Conservation (phyloP, 768 basidiomycete genomes). For the Udeniomyces megalosporus region DNA sequence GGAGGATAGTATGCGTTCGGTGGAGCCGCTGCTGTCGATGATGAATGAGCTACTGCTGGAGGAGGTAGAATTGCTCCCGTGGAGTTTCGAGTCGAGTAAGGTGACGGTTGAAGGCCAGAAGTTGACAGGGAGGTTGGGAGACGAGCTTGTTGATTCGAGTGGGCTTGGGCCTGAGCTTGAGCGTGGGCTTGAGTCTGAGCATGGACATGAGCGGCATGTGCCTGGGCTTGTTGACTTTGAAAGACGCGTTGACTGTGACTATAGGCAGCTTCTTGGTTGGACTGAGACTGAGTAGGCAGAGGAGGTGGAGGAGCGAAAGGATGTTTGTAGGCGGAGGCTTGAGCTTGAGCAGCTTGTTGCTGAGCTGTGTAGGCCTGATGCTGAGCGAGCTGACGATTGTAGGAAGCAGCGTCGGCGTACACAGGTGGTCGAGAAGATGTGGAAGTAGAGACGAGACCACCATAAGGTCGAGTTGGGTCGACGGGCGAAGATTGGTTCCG, state of each 20-base stretch:
- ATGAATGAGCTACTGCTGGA: constrained; percentile 10
- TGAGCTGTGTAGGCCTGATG: constrained; percentile 87
- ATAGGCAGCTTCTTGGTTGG: not conserved
- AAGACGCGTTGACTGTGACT: too few species aligned
- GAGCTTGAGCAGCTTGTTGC: constrained; percentile 46
- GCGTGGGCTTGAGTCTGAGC: constrained; percentile 13
- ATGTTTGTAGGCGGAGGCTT: constrained; percentile 43
- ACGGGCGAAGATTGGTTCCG: constrained; percentile 15
- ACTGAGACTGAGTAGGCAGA: constrained; percentile 17
- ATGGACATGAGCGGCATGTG: constrained; percentile 15
- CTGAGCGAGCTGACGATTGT: constrained; percentile 85
- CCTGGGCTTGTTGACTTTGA: constrained; percentile 22
- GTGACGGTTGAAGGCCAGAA: not conserved
- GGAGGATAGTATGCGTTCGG: constrained; percentile 44
- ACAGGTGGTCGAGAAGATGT: constrained; percentile 53
- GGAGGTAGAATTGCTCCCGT: constrained; percentile 12
- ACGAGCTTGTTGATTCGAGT: constrained; percentile 1
- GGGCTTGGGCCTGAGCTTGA: constrained; percentile 15
- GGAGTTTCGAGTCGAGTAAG: constrained; percentile 11
- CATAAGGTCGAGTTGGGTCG: constrained; percentile 69
- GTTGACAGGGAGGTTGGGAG: not conserved
- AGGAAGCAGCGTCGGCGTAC: constrained; percentile 79
- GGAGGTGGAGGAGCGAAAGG: constrained; percentile 50
- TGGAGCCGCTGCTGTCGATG: constrained; percentile 24
- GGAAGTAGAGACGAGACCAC: constrained; percentile 69